Conservation (phyloP, 768 basidiomycete genomes). For the Amanita inopinata region DNA sequence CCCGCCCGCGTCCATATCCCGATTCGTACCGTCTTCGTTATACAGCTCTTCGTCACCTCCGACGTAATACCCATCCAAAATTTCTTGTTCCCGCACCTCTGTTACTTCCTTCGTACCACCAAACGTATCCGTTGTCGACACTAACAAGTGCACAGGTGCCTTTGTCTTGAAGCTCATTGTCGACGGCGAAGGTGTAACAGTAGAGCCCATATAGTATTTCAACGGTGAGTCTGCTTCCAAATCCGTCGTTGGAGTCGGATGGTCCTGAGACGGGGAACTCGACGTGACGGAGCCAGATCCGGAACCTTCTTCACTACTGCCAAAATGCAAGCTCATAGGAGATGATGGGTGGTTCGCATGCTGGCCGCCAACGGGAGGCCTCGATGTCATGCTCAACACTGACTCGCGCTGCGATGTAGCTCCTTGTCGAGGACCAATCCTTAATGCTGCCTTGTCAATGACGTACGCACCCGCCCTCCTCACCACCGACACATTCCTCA, state of each 20-base stretch:
- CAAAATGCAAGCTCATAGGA: constrained; percentile 40
- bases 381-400: not conserved
- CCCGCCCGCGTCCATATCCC: not conserved
- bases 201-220: constrained; percentile 28
- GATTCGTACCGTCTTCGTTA: not conserved
- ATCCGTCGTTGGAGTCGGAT: constrained; percentile 31
- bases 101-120: constrained; percentile 20
- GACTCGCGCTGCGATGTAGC: constrained; percentile 9
- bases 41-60: constrained; percentile 15
- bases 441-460: constrained; percentile 20
- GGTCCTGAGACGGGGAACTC: constrained; percentile 29
- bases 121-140: constrained; percentile 28
- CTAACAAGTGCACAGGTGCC: constrained; percentile 15
- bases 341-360: constrained; percentile 25
- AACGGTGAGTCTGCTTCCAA: constrained; percentile 20
- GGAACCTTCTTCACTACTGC: constrained; percentile 31
- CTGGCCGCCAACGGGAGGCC: constrained; percentile 5
- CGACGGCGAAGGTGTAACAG: constrained; percentile 20
- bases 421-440: constrained; percentile 11
- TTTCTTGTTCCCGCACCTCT: constrained; percentile 10
- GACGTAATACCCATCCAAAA: constrained; percentile 14
- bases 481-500: constrained; percentile 37
- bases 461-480: constrained; percentile 45
- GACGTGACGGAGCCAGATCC: constrained; percentile 29
- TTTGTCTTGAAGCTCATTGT: constrained; percentile 14